A percentile compares a stretch with the other conserved stretches of the same genome.
phyloP scores from a whole-genome alignment of 129 eudicot species.

The Artemisia tridentata region DNA sequence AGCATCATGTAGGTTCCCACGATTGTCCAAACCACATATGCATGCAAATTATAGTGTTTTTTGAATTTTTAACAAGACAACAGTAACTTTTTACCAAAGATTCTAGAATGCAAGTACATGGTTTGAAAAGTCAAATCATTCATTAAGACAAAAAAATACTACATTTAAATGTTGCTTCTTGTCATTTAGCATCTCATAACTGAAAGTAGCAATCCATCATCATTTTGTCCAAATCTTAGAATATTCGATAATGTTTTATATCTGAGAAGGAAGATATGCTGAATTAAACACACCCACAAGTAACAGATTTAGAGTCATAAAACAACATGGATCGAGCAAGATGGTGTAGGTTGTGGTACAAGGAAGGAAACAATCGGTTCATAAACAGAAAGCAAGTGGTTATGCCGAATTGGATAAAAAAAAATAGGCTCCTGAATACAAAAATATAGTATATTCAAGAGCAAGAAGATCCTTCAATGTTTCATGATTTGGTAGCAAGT shows the following conservation, averaged over 20 bases:
- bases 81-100: not conserved
- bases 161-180: slow-evolving; percentile 16
- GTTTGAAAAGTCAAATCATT: not conserved
- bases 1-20: slow-evolving; percentile 10
- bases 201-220: not conserved
- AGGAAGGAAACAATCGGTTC: no score
- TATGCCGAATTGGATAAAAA: no score
- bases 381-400: no score
- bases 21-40: not conserved
- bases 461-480: no score
- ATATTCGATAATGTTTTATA: not conserved
- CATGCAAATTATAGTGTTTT: not conserved
- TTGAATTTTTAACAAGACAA: not conserved
- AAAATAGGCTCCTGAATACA: not conserved
- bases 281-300: no score
- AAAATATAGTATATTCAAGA: not conserved
- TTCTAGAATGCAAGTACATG: not conserved
- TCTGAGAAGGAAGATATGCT: no score
- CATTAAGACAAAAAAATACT: not conserved
- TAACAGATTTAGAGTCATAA: no score
- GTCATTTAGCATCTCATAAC: slow-evolving; percentile 10
- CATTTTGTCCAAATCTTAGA: not conserved
- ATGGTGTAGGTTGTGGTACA: no score
- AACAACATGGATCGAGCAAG: no score
- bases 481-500: no score